Evolutionary conservation across 163 green algal genomes (phyloP).

Genomic region (Chlorella variabilis): DNA sequence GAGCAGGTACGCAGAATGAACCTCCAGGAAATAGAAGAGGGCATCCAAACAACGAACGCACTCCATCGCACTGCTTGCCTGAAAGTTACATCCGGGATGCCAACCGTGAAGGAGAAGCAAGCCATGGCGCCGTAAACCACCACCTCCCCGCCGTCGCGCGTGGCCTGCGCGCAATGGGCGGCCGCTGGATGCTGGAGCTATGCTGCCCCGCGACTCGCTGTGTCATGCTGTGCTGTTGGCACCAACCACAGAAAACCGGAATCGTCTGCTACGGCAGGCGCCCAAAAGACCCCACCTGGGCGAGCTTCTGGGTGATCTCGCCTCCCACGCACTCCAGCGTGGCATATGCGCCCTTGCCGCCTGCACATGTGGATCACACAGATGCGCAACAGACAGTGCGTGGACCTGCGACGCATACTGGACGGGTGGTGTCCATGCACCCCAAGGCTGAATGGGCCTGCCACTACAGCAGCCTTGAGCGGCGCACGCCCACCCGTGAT

Average conservation of each 20-base stretch:
- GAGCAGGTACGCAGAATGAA: too few species aligned
- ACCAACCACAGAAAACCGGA: too few species aligned
- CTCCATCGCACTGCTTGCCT: too few species aligned
- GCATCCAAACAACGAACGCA: too few species aligned
- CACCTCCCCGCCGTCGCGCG: conserved; percentile 37
- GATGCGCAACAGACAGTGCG: too few species aligned
- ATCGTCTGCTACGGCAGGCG: too few species aligned
- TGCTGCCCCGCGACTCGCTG: too few species aligned
- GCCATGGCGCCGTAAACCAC: conserved; percentile 52
- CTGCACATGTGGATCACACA: background rate
- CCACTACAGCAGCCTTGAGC: background rate
- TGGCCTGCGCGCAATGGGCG: background rate
- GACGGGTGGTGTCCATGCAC: background rate
- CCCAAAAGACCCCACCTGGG: conserved; percentile 11
- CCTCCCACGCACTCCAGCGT: conserved; percentile 52
- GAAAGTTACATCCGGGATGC: background rate
- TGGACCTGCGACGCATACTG: background rate
- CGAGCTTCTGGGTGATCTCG: conserved; percentile 35
- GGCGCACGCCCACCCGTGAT: conserved; percentile 47
- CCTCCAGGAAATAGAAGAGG: too few species aligned
- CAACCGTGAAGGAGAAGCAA: background rate
- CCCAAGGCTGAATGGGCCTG: background rate
- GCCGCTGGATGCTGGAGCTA: background rate
- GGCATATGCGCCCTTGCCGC: conserved; percentile 44
- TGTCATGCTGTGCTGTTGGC: background rate